phyloP scores from a whole-genome alignment of 192 early-diverging fungal species.

The Umbelopsis ramanniana region DNA sequence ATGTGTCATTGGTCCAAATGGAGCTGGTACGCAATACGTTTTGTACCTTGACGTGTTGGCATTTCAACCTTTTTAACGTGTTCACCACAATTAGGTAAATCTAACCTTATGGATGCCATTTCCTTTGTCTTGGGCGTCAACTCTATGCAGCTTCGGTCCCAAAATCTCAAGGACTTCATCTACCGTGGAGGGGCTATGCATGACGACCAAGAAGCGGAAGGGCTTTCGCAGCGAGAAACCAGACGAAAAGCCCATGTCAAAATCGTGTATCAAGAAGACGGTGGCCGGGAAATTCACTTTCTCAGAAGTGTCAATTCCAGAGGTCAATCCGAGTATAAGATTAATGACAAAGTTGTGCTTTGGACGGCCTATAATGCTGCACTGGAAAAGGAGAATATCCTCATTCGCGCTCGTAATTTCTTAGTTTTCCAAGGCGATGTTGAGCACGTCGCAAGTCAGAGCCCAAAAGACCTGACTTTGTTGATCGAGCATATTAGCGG shows the following conservation, averaged over 20 bases:
- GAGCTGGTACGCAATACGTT: constrained; percentile 66
- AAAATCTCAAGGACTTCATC: constrained; percentile 88
- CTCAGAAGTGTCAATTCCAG: constrained; percentile 66
- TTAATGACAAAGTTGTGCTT: constrained; percentile 75
- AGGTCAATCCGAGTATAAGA: constrained; percentile 88
- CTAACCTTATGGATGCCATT: constrained; percentile 99
- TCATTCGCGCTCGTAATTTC: constrained; percentile 96
- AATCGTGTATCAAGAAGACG: constrained; percentile 79
- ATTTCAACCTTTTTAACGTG: neutral
- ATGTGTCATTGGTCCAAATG: constrained; percentile 96
- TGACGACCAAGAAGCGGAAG: constrained; percentile 48
- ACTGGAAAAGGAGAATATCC: constrained; percentile 87
- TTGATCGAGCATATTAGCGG: constrained; percentile 97
- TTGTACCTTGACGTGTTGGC: neutral
- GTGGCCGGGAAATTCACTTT: constrained; percentile 68
- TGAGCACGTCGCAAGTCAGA: constrained; percentile 95
- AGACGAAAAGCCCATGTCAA: constrained; percentile 74
- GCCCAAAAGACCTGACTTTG: constrained; percentile 88
- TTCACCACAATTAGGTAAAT: constrained; percentile 70
- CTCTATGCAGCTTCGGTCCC: constrained; percentile 87
- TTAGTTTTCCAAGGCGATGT: constrained; percentile 99
- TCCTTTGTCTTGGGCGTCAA: constrained; percentile 97
- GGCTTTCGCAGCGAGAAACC: neutral
- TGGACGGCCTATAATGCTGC: constrained; percentile 76
- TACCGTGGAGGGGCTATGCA: constrained; percentile 72